Percentiles rank a stretch among this genome's conserved stretches.
phyloP scores from a whole-genome alignment of 352 stramenopile species.

The Saprolegnia parasitica region DNA sequence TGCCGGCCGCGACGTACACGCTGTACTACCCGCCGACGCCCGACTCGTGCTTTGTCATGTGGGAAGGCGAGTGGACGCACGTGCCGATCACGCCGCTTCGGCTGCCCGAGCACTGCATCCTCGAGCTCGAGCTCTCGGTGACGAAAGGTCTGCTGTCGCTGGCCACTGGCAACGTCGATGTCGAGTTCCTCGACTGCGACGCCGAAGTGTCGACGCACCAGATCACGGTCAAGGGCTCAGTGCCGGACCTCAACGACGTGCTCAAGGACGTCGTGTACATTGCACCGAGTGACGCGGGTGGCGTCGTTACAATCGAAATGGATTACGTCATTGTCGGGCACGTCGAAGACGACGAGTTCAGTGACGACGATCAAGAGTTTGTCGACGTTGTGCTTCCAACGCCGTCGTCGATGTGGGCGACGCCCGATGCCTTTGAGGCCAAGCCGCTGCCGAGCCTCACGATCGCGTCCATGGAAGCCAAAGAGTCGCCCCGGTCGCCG shows the following conservation, averaged over 20 bases:
- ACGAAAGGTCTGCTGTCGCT: neutral
- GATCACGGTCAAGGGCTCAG: conserved; percentile 5
- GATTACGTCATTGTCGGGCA: conserved; percentile 5
- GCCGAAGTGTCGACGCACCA: neutral
- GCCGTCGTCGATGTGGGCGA: neutral
- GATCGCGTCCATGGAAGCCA: too few species aligned
- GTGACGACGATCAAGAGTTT: conserved; percentile 5
- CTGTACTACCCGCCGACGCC: conserved; percentile 4
- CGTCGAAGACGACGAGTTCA: neutral
- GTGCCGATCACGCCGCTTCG: conserved; percentile 2
- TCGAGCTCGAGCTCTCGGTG: neutral
- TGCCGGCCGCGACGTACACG: conserved; percentile 13
- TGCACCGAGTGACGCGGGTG: neutral
- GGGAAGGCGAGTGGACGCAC: conserved; percentile 6
- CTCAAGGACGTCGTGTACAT: conserved; percentile 13
- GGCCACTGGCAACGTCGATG: neutral
- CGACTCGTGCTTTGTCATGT: conserved; percentile 13
- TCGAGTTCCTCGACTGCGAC: conserved; percentile 13
- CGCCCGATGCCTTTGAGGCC: neutral
- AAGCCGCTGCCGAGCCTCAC: neutral
- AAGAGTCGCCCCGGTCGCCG: neutral
- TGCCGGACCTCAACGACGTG: conserved; percentile 11
- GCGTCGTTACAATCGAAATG: neutral
- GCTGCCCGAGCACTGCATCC: neutral
- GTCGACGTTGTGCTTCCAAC: neutral